Conservation (phyloP, 2,329 filamentous ascomycete species). For the Aureobasidium lini region DNA sequence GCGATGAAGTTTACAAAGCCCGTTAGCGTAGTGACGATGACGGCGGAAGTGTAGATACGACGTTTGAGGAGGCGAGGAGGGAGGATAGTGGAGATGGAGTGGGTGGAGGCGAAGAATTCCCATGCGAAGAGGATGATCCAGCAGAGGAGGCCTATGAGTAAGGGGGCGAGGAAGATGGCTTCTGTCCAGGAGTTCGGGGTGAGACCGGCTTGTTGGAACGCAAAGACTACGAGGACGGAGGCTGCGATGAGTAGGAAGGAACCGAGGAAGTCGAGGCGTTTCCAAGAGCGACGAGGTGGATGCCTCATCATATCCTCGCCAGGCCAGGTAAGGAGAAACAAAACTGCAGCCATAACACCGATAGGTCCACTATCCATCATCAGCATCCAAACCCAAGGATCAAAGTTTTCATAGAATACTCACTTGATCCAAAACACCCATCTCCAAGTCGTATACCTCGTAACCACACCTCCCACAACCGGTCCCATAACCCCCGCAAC, state of each 20-base stretch:
- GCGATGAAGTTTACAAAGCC: neutral
- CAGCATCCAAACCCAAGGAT: neutral
- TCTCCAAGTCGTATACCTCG: neutral
- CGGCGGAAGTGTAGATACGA: neutral
- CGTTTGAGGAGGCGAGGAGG: neutral
- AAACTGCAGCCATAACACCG: neutral
- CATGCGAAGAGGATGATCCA: neutral
- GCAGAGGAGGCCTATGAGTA: neutral
- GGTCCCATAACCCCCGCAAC: neutral
- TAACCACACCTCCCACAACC: neutral
- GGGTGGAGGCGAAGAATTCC: neutral
- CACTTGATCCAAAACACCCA: conserved; percentile 2
- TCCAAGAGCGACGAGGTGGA: neutral
- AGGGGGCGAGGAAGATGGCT: neutral
- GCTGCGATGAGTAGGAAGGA: neutral
- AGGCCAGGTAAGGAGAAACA: neutral
- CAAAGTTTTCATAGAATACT: neutral
- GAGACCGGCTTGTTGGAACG: neutral
- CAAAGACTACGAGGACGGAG: neutral
- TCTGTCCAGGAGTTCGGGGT: neutral
- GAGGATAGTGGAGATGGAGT: neutral
- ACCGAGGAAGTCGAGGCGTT: neutral
- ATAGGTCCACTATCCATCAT: neutral
- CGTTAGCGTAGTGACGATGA: neutral
- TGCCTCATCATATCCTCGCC: neutral